phyloP scores from a whole-genome alignment of 495 filamentous ascomycete genomes.

The Neurospora sp. region DNA sequence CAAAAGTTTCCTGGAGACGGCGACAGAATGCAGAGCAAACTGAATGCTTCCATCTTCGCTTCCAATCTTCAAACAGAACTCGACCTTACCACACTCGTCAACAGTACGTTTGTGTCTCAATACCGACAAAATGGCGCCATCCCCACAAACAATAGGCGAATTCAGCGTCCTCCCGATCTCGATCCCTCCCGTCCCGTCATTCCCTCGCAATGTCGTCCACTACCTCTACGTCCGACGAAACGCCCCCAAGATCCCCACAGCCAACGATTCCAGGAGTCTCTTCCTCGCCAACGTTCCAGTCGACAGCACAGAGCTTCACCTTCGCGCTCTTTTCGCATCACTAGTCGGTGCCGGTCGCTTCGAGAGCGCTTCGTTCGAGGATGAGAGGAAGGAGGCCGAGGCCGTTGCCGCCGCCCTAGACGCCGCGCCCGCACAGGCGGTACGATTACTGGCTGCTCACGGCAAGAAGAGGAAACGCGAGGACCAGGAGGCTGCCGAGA shows the following conservation, averaged over 20 bases:
- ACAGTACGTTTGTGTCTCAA: neutral
- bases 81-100: neutral
- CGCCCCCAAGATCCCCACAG: constrained; percentile 62
- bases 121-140: constrained; percentile 21
- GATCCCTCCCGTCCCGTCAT: constrained; percentile 52
- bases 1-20: neutral
- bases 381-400: constrained; percentile 24
- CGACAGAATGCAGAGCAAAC: neutral
- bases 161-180: constrained; percentile 46
- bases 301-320: constrained; percentile 67
- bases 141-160: constrained; percentile 25
- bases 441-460: constrained; percentile 31
- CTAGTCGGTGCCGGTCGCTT: constrained; percentile 66
- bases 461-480: constrained; percentile 61
- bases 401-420: constrained; percentile 11
- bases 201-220: constrained; percentile 53
- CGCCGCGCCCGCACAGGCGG: constrained; percentile 29
- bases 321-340: constrained; percentile 61
- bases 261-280: constrained; percentile 62
- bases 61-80: neutral
- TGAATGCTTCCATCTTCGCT: neutral
- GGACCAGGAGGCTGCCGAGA: constrained; percentile 40
- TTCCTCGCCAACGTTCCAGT: constrained; percentile 83
- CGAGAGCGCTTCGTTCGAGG: constrained; percentile 64
- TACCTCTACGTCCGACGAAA: constrained; percentile 82